These are phyloP conservation scores for Boletellus dicymbophilus DNA, from an alignment of 1,284 basidiomycete species.

Conservation along the genomic window DNA sequence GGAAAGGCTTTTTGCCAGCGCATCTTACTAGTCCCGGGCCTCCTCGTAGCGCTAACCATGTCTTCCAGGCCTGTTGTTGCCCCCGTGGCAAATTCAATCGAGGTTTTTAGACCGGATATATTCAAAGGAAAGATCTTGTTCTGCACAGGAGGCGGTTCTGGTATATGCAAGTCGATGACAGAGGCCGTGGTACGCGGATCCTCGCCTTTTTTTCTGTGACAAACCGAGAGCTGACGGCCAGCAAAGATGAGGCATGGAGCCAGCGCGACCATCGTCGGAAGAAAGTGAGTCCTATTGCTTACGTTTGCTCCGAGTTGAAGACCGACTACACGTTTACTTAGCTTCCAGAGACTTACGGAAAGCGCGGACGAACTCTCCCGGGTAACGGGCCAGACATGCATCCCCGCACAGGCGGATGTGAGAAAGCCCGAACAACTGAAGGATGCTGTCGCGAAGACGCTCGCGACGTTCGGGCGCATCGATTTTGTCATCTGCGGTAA, in stretches of 20 bases:
- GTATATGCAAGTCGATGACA: constrained; percentile 92
- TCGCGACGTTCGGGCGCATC: constrained; percentile 82
- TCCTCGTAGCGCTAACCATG: constrained; percentile 13
- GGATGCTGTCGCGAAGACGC: constrained; percentile 75
- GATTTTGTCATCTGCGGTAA: constrained; percentile 95
- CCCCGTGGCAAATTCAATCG: constrained; percentile 52
- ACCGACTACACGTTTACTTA: constrained; percentile 31
- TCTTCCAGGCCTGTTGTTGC: constrained; percentile 25
- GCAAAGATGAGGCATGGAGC: constrained; percentile 84
- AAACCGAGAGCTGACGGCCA: background rate
- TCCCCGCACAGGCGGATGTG: constrained; percentile 84
- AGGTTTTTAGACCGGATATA: constrained; percentile 76
- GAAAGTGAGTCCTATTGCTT: constrained; percentile 68
- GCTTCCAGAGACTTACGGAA: constrained; percentile 73
- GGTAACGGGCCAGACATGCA: constrained; percentile 70
- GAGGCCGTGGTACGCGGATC: constrained; percentile 75
- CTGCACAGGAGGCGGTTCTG: constrained; percentile 88
- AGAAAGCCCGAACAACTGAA: constrained; percentile 74
- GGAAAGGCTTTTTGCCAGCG: too few relatives aligned
- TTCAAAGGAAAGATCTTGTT: constrained; percentile 95
- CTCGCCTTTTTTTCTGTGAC: background rate
- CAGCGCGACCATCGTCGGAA: constrained; percentile 79
- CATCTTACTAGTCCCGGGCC: too few relatives aligned
- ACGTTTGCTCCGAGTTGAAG: background rate
- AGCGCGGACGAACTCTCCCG: constrained; percentile 74